Evolutionary conservation across 345 rosid genomes (phyloP), one percentile per base, ranked within the genome.

Genomic region (Populus alba): DNA sequence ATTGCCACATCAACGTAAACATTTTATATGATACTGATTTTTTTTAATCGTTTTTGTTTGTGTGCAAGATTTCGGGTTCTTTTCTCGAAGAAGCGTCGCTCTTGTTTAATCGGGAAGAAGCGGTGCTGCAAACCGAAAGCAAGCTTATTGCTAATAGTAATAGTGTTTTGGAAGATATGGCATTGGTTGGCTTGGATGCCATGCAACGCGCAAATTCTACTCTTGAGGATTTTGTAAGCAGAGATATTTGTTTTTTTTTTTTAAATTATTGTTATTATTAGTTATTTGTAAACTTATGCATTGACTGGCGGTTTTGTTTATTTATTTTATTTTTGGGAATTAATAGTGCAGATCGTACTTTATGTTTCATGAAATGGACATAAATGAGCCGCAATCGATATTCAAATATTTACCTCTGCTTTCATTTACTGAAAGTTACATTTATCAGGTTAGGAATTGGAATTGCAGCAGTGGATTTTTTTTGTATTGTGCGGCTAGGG

Each of bases 151-250:
- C 75, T n/a, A 33, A 7, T 25, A 38, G 69, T 73, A 49, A 75
- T 68, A 68, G 25, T 51, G 74, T 82, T 57, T 68, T 69, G 47
- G 47, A 79, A 29, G 84, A 75, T 8, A 81, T 77, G 74, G 88
- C 90, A 51, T 80, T 89, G 85, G 74, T 95, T 67, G 92, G 95
- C 75, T 85, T 93, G 67, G 92, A 91, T 83, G 87, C 97, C 29
- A 88, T 95, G 97, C 91, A 90, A 79, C 83, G 92, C 47, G 97
- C 99, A 61, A 95, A 91, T 89, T 93, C 99, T 84, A 93, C 99
- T 6, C 91, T 93, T 75, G 96, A 91, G 85, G 97, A 92, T 87
- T 92, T 93, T 67, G 96, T 95, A 82, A 87, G 99, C 80, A 38
- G 59, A 51, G 72, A 27, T 33, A 22, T 23, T 35, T 51, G 0